Base-by-base conservation (phyloP, 805 yeast species). In the Saturnispora serradocipensis region DNA sequence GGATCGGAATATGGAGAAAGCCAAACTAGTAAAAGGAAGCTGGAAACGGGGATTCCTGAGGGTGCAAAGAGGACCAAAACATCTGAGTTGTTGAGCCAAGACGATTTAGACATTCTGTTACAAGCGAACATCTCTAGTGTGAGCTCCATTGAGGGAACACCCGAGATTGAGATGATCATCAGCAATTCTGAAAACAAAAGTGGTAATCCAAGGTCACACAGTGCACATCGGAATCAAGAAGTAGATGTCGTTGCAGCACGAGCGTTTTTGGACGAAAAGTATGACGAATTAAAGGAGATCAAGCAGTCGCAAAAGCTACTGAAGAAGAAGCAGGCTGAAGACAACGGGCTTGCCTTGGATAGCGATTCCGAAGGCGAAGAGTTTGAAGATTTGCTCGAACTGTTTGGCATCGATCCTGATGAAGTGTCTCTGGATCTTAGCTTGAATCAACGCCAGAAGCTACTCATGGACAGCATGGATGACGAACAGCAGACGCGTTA, bases 401-500 rank as follows among this genome's bases (percentile, higher is more conserved):
- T 61, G 34, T 63, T 65, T 50, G 68, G 60, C 20, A 62, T 66
- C 38, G 61, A 61, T 39, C 64, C 66, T 0, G 68, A 66, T n/a
- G 67, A 65, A 36, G 55, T 58, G 1, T 56, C 66, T 1, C 46
- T 64, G 2, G 72, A 72, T 38, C 52, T 70, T 49, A 70, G 65
- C 22, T 74, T 79, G 49, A 84, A 81, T 55, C 87, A 84, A 42
- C 72, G 76, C 52, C 74, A 79, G 51, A 72, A 81, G 50, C 61
- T 88, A 27, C 71, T 90, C 56, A 76, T 89, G 53, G 79, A 87
- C 20, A 80, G 82, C 56, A 78, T 91, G 64, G 84, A 85, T 56
- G 78, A 78, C n/a, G 86, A 82, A 28, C 97, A 91, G 63, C 82
- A 86, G 82, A 82, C 83, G 52, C 69, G 96, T 48, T 91, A 88